These are phyloP conservation scores for Candida arabinofermentans DNA, from an alignment of 805 yeast genomes.

Conservation along the genomic window DNA sequence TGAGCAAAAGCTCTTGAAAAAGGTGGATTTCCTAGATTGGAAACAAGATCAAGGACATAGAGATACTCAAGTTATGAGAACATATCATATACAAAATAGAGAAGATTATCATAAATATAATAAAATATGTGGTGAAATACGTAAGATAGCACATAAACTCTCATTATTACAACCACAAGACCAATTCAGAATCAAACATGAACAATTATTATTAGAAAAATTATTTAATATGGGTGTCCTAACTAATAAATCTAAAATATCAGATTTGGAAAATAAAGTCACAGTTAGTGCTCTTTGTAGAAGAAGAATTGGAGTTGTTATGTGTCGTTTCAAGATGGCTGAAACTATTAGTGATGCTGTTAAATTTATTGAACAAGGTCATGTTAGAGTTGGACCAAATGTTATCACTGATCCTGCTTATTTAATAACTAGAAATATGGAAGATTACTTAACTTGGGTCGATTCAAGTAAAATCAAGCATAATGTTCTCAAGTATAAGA, in stretches of 20 bases:
- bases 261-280: conserved; percentile 86
- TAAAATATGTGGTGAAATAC: conserved; percentile 84
- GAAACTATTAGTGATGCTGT: conserved; percentile 86
- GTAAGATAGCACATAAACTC: conserved; percentile 81
- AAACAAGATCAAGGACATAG: conserved; percentile 94
- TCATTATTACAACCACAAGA: conserved; percentile 85
- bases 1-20: conserved; percentile 89
- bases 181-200: conserved; percentile 83
- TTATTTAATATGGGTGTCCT: conserved; percentile 84
- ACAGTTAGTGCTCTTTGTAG: conserved; percentile 92
- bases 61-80: conserved; percentile 94
- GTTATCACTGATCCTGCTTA: conserved; percentile 95
- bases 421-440: conserved; percentile 88
- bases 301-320: conserved; percentile 87
- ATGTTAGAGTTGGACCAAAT: conserved; percentile 94
- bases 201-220: conserved; percentile 81
- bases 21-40: conserved; percentile 97
- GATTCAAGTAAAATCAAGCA: conserved; percentile 90
- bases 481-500: conserved; percentile 82
- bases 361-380: conserved; percentile 93
- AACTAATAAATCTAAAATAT: conserved; percentile 82
- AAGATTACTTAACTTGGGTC: conserved; percentile 98
- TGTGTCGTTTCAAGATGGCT: conserved; percentile 94
- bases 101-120: conserved; percentile 96
- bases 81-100: conserved; percentile 89